phyloP scores from a whole-genome alignment of 345 rosid species.

The Citrus inodora region DNA sequence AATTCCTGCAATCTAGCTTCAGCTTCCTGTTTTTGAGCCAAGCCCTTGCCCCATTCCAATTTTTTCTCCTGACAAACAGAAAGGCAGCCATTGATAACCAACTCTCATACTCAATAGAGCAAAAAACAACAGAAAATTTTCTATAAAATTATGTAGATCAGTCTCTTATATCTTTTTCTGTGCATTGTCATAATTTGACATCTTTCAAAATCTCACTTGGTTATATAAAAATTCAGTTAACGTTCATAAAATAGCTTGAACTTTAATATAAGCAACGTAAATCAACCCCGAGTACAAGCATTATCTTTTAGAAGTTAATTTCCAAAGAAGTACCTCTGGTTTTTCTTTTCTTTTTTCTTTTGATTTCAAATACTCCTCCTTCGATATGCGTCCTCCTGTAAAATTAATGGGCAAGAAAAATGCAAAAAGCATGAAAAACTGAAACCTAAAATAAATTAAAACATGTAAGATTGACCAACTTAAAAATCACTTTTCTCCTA shows the following conservation, averaged over 20 bases:
- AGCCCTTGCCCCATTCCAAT: slow-evolving; percentile 98
- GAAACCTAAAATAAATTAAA: slow-evolving; percentile 2
- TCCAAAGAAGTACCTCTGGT: slow-evolving; percentile 10
- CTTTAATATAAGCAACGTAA: not conserved
- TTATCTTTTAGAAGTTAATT: not conserved
- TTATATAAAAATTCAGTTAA: not conserved
- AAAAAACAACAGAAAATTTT: not conserved
- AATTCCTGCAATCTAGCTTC: slow-evolving; percentile 69
- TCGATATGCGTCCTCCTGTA: slow-evolving; percentile 12
- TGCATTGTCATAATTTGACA: not conserved
- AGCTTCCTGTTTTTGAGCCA: slow-evolving; percentile 89
- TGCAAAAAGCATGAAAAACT: not conserved
- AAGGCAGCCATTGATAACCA: not conserved
- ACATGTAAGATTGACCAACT: slow-evolving; percentile 7
- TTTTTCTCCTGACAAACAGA: slow-evolving; percentile 55
- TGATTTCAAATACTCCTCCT: slow-evolving; percentile 17
- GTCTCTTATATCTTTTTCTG: not conserved
- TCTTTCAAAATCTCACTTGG: not conserved
- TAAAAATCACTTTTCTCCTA: slow-evolving; percentile 6
- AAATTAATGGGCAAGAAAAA: not conserved
- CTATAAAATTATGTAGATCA: not conserved
- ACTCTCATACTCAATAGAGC: not conserved
- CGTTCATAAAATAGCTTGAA: not conserved
- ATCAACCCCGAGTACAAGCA: not conserved
- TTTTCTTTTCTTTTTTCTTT: slow-evolving; percentile 12